A percentile compares a stretch with the other conserved stretches of the same genome.
Evolutionary conservation across 1,139 yeast species (phyloP).

Genomic region (Pichia sp.): DNA sequence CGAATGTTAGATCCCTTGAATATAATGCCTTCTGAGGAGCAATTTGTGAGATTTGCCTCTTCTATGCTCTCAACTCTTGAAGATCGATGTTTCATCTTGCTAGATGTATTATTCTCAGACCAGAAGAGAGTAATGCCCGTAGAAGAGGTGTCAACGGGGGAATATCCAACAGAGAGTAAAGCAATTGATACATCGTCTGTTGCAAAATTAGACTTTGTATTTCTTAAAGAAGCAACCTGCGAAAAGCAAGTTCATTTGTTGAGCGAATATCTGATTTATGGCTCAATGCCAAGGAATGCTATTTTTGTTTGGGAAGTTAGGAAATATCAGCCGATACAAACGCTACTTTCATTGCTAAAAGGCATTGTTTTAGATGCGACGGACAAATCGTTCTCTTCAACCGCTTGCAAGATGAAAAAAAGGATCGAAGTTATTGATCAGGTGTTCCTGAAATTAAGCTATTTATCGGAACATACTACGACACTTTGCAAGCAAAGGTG

Average conservation of each 20-base stretch:
- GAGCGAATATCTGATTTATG: constrained; percentile 20
- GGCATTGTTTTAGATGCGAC: constrained; percentile 17
- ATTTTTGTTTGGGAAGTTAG: constrained; percentile 26
- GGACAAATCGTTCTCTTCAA: neutral
- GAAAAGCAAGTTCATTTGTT: constrained; percentile 23
- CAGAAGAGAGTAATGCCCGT: neutral
- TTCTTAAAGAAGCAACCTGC: constrained; percentile 10
- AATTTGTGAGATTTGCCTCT: constrained; percentile 20
- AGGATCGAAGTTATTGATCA: constrained; percentile 13
- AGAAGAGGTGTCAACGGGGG: neutral
- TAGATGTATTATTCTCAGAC: constrained; percentile 15
- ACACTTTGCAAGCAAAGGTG: constrained; percentile 22
- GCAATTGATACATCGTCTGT: constrained; percentile 17
- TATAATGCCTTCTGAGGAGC: constrained; percentile 16
- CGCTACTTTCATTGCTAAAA: constrained; percentile 19
- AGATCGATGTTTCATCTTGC: constrained; percentile 21
- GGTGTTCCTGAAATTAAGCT: constrained; percentile 18
- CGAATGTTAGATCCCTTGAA: constrained; percentile 21
- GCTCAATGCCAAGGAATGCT: constrained; percentile 22
- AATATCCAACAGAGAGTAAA: neutral
- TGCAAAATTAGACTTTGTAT: constrained; percentile 12
- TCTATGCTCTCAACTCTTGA: constrained; percentile 21
- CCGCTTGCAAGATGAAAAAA: constrained; percentile 1
- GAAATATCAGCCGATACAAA: constrained; percentile 27
- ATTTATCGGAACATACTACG: constrained; percentile 23